phyloP scores from a whole-genome alignment of 75 land plant species.

The Adiantum capillusveneris region DNA sequence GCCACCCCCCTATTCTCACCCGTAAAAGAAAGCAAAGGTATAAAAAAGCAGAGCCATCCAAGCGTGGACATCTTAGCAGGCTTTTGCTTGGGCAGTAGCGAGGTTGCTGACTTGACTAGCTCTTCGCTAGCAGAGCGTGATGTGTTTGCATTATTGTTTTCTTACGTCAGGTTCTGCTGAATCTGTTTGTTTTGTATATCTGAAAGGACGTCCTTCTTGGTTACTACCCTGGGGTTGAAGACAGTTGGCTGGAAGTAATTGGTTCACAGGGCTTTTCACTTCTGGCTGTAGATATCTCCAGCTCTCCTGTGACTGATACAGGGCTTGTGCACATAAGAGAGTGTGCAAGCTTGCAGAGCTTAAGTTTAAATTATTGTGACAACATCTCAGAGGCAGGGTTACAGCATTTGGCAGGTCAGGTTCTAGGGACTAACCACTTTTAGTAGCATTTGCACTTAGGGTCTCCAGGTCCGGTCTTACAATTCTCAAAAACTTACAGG shows the following conservation, averaged over 20 bases:
- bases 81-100: too few species aligned
- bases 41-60: too few species aligned
- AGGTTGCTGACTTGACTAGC: too few species aligned
- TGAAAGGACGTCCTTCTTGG: slow-evolving; percentile 85
- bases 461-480: too few species aligned
- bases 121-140: too few species aligned
- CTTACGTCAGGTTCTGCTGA: not conserved
- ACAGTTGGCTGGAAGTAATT: slow-evolving; percentile 82
- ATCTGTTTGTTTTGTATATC: not conserved
- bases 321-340: slow-evolving; percentile 47
- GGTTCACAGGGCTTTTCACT: slow-evolving; percentile 76
- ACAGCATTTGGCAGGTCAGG: slow-evolving; percentile 47
- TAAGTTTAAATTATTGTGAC: slow-evolving; percentile 67
- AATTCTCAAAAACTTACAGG: slow-evolving; percentile 49
- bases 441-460: not conserved
- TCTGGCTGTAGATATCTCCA: slow-evolving; percentile 72
- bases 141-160: not conserved
- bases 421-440: not conserved
- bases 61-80: too few species aligned
- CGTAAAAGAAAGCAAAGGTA: too few species aligned
- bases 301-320: slow-evolving; percentile 66
- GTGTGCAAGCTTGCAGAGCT: slow-evolving; percentile 57
- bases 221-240: slow-evolving; percentile 71
- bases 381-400: slow-evolving; percentile 70
- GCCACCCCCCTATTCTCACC: too few species aligned